Base-by-base conservation (phyloP, 164 flowering plant species). In the Vitis labrusca region DNA sequence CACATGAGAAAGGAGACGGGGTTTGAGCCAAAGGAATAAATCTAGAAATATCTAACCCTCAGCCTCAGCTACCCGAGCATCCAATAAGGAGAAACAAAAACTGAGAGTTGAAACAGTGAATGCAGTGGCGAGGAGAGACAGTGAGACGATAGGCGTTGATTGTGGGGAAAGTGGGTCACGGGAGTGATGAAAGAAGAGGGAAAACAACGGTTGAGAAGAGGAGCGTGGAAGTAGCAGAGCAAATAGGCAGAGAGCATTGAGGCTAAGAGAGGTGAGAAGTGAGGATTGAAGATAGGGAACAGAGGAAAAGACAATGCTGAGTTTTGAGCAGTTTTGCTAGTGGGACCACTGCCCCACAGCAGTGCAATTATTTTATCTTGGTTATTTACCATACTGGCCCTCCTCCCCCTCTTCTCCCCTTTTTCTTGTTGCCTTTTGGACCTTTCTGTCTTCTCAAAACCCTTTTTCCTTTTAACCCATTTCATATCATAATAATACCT, bases 241-340 rank as follows among this genome's bases (percentile, higher is more conserved):
- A 69, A 13, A 27, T 67, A 23, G 29, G 64, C 65, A 65, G 37
- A 55, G 44, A 17, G 17, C 17, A 17, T 17, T 17, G 17, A 17
- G 19, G 19, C 19, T 17, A 17, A 16, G 60, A 51, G 58, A 16
- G 66, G 19, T 67, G 49, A 44, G 4, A 27, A 70, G 67, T 8
- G 59, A 30, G 47, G 2, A 23, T 23, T 23, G 27, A 73, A 75
- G 77, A 78, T 77, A 37, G 82, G 81, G 60, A 82, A 78, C 85
- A 75, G 76, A 65, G 77, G 65, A 82, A 67, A 80, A 66, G 88
- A 83, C 91, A 83, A 76, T 8, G 65, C 74, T 67, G 17, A n/a
- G 61, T 67, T 65, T 75, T 59, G 79, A 62, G 71, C 74, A 57
- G 64, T 60, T 65, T 49, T 19, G 59, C 3, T 10, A 11, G 59